phyloP scores from a whole-genome alignment of 2,329 filamentous ascomycete genomes.

The Malbranchea cinnamomea region DNA sequence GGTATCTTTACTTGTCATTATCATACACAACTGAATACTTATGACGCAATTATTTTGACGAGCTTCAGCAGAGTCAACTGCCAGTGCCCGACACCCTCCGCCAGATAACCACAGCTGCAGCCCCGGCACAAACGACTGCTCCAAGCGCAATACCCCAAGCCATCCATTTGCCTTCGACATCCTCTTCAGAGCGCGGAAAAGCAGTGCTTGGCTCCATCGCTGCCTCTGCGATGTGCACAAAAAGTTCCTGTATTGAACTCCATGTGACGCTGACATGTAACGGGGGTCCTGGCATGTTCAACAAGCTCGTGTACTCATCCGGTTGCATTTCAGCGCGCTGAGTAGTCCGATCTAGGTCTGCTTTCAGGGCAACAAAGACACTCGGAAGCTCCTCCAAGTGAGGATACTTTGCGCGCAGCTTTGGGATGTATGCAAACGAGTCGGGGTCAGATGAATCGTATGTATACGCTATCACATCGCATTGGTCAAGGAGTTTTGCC shows the following conservation, averaged over 20 bases:
- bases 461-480: slow-evolving; percentile 85
- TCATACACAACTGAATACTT: too few relatives aligned
- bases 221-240: slow-evolving; percentile 79
- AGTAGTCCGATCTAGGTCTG: slow-evolving; percentile 92
- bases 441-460: slow-evolving; percentile 97
- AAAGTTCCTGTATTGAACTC: slow-evolving; percentile 86
- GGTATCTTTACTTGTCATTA: too few relatives aligned
- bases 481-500: slow-evolving; percentile 67
- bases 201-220: slow-evolving; percentile 79
- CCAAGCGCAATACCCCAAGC: slow-evolving; percentile 74
- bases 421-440: slow-evolving; percentile 82
- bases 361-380: slow-evolving; percentile 86
- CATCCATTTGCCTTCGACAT: slow-evolving; percentile 60
- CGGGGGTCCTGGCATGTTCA: slow-evolving; percentile 73
- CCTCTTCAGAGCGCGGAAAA: slow-evolving; percentile 81
- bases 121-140: slow-evolving; percentile 46
- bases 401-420: slow-evolving; percentile 61
- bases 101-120: slow-evolving; percentile 47
- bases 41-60: too few relatives aligned
- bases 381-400: slow-evolving; percentile 80
- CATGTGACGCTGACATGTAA: slow-evolving; percentile 91
- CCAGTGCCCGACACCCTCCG: slow-evolving; percentile 30
- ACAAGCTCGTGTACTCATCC: slow-evolving; percentile 70
- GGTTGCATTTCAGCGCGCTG: slow-evolving; percentile 83
- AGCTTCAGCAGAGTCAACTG: slow-evolving; percentile 13